A percentile compares a stretch with the other conserved stretches of the same genome.
These are phyloP conservation scores for Camellia lanceoleosa DNA, from an alignment of 148 eudicot genomes.

Conservation along the genomic window DNA sequence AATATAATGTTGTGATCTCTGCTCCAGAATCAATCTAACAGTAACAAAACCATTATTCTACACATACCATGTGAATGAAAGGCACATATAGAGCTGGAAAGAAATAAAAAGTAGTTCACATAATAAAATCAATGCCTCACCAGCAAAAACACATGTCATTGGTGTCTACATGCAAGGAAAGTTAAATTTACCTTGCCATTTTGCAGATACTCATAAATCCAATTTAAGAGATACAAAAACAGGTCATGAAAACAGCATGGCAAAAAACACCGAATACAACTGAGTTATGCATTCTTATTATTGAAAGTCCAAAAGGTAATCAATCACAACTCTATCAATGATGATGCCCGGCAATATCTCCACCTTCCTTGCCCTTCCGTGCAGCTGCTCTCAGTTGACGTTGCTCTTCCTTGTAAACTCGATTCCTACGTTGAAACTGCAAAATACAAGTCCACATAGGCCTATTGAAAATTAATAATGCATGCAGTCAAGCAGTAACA, in stretches of 20 bases:
- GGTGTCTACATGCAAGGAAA: not conserved
- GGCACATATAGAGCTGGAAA: too few species aligned
- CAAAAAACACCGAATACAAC: not conserved
- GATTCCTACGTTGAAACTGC: slow-evolving; percentile 92
- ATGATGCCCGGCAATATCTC: slow-evolving; percentile 27
- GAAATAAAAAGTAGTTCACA: not conserved
- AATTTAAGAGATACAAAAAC: not conserved
- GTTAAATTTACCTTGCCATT: not conserved
- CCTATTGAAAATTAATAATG: not conserved
- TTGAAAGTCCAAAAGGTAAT: not conserved
- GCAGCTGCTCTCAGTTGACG: slow-evolving; percentile 92
- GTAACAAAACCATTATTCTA: too few species aligned
- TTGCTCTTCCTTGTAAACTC: slow-evolving; percentile 93
- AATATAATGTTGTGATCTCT: too few species aligned
- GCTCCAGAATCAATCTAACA: too few species aligned
- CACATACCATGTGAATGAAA: too few species aligned
- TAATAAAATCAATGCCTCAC: not conserved
- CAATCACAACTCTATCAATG: slow-evolving; percentile 18
- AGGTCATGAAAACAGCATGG: not conserved
- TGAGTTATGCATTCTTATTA: slow-evolving; percentile 11
- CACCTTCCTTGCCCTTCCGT: slow-evolving; percentile 65
- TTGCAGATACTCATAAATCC: not conserved
- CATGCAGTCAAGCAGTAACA: not conserved
- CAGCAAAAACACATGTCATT: not conserved
- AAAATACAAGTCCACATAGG: not conserved